Conservation (phyloP, 306 rosid genomes). For the Vachellia collinsii region DNA sequence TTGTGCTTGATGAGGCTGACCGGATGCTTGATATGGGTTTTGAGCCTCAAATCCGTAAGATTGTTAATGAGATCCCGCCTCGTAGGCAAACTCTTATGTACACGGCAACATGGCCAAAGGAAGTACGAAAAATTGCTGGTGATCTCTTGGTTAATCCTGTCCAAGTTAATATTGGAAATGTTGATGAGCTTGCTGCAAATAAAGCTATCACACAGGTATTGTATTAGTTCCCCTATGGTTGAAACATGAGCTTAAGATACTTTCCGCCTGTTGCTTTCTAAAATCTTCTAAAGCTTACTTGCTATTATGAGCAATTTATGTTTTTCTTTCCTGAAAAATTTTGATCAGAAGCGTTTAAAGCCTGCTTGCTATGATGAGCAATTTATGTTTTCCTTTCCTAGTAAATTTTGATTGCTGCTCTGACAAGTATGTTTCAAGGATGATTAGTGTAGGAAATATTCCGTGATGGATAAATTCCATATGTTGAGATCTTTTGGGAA, state of each 20-base stretch:
- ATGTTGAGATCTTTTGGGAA: conserved; percentile 10
- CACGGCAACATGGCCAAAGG: conserved; percentile 99
- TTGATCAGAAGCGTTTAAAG: not conserved
- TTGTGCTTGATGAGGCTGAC: conserved; percentile 99
- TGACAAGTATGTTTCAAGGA: not conserved
- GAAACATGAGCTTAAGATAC: not conserved
- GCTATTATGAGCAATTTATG: not conserved
- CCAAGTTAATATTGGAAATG: conserved; percentile 97
- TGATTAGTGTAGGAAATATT: not conserved
- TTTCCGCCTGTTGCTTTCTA: conserved; percentile 25
- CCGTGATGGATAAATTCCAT: not conserved
- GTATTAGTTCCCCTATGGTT: not conserved
- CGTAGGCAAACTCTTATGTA: conserved; percentile 96
- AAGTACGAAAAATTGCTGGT: conserved; percentile 92
- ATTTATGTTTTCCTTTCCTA: conserved; percentile 14
- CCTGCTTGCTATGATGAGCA: not conserved
- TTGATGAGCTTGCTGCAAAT: conserved; percentile 96
- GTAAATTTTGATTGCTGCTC: conserved; percentile 18
- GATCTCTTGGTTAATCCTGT: conserved; percentile 96
- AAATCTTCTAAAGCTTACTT: conserved; percentile 27
- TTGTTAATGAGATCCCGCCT: conserved; percentile 96
- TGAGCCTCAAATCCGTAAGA: conserved; percentile 98
- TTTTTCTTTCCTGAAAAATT: conserved; percentile 6
- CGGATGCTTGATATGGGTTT: conserved; percentile 99
- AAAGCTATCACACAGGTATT: conserved; percentile 96